These are phyloP conservation scores for Phanerochaete sordida DNA, from an alignment of 768 basidiomycete species.

Conservation along the genomic window DNA sequence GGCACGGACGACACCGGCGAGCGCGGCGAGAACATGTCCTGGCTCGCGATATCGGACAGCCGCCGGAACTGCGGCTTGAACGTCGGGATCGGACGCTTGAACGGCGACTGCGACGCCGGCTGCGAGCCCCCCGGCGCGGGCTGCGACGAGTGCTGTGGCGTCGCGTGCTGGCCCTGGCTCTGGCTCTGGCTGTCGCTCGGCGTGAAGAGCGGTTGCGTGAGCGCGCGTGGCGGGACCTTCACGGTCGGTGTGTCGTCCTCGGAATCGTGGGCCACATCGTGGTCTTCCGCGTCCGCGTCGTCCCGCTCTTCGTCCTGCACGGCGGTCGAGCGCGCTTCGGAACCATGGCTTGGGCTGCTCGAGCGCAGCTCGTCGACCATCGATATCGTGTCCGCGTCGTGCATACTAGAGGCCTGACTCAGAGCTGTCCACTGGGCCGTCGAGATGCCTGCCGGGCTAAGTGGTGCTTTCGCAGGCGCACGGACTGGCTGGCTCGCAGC, in stretches of 20 bases:
- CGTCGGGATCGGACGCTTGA: conserved; percentile 22
- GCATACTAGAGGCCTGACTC: conserved; percentile 17
- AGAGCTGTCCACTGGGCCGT: conserved; percentile 29
- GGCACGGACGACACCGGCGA: background rate
- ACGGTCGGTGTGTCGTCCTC: conserved; percentile 6
- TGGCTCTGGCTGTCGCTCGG: conserved; percentile 44
- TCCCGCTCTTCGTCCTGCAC: no score
- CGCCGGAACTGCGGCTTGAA: conserved; percentile 34
- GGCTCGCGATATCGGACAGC: conserved; percentile 51
- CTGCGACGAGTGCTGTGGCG: background rate
- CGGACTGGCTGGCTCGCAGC: background rate
- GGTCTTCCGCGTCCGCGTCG: background rate
- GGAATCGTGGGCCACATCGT: background rate
- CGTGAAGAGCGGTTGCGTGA: conserved; percentile 46
- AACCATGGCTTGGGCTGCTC: conserved; percentile 34
- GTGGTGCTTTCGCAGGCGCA: background rate
- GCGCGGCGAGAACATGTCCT: conserved; percentile 28
- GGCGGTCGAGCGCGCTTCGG: no score
- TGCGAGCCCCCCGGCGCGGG: conserved; percentile 9
- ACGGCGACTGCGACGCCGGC: conserved; percentile 31
- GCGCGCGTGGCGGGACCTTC: background rate
- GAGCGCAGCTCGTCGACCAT: conserved; percentile 32
- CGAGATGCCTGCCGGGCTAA: background rate
- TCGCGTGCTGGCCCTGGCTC: conserved; percentile 30
- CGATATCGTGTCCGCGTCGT: conserved; percentile 21